A percentile compares a stretch with the other conserved stretches of the same genome.
These are phyloP conservation scores for Scalesia atractyloides DNA, from an alignment of 129 eudicot genomes.

Conservation along the genomic window DNA sequence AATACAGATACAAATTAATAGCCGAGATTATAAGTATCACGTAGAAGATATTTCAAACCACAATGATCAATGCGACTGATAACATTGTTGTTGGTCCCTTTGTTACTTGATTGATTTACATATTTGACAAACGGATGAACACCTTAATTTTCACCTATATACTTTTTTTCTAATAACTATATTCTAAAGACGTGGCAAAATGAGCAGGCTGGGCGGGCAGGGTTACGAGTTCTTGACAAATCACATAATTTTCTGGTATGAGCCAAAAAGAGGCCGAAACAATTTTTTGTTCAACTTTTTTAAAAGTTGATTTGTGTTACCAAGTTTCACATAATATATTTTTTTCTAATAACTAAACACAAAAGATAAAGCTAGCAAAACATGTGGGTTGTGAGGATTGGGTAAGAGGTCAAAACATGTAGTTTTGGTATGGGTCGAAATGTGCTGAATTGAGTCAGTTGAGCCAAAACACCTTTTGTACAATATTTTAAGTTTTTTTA, in stretches of 20 bases:
- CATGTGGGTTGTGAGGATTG: neutral
- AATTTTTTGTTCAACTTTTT: neutral
- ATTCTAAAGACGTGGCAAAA: neutral
- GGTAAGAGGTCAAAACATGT: neutral
- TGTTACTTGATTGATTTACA: neutral
- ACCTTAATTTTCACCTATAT: constrained; percentile 2
- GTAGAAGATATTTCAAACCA: neutral
- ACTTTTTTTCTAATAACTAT: neutral
- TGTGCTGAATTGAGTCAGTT: neutral
- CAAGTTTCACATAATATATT: neutral
- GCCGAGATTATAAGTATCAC: constrained; percentile 11
- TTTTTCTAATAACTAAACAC: neutral
- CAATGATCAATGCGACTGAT: neutral
- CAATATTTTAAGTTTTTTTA: neutral
- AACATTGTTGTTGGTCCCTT: neutral
- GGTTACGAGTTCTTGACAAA: neutral
- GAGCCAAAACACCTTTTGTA: neutral
- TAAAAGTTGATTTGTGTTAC: neutral
- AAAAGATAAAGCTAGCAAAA: neutral
- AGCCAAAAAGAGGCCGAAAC: neutral
- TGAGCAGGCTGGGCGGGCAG: neutral
- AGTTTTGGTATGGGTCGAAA: neutral
- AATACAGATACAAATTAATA: constrained; percentile 9
- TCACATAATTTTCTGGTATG: neutral
- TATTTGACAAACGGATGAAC: neutral